Evolutionary conservation across 495 filamentous ascomycete genomes (phyloP), one percentile per base, ranked within the genome.

Genomic region (Podospora didyma): DNA sequence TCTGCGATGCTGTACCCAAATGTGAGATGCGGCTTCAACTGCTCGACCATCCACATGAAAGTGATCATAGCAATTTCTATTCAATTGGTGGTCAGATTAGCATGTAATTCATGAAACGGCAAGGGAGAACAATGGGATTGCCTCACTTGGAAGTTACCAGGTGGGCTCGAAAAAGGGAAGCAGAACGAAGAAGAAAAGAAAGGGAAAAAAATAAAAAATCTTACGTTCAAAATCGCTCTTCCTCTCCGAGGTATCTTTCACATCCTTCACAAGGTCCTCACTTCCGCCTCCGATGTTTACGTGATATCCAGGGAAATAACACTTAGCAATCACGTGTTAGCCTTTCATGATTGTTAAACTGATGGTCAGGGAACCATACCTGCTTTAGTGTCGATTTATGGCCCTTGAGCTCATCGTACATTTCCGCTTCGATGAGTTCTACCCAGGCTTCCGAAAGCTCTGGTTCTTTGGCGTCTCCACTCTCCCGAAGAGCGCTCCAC

Each of bases 321-420:
- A n/a, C n/a, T n/a, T n/a, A n/a, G n/a, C n/a, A n/a, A n/a, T n/a
- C n/a, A n/a, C n/a, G n/a, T n/a, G n/a, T n/a, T n/a, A n/a, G n/a
- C n/a, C n/a, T n/a, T n/a, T n/a, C n/a, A n/a, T n/a, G n/a, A n/a
- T n/a, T n/a, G n/a, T n/a, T n/a, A n/a, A n/a, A n/a, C n/a, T n/a
- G n/a, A n/a, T n/a, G n/a, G n/a, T n/a, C n/a, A n/a, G 84, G 83
- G 60, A 89, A 89, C 86, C 86, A 89, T 48, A 85, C 83, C 65
- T 89, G 86, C 37, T 80, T 77, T 22, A 89, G 74, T 69, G 70
- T 62, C 11, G 63, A 48, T 12, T 59, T 31, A n/a, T 14, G 9
- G 22, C 39, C 20, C 44, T 51, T 53, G 21, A 58, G 49, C 49
- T 58, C 56, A 2, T 58, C 49, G 23, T 52, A 53, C 56, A 58